phyloP scores from a whole-genome alignment of 306 rosid species.

The Casuarina equisetifolia region DNA sequence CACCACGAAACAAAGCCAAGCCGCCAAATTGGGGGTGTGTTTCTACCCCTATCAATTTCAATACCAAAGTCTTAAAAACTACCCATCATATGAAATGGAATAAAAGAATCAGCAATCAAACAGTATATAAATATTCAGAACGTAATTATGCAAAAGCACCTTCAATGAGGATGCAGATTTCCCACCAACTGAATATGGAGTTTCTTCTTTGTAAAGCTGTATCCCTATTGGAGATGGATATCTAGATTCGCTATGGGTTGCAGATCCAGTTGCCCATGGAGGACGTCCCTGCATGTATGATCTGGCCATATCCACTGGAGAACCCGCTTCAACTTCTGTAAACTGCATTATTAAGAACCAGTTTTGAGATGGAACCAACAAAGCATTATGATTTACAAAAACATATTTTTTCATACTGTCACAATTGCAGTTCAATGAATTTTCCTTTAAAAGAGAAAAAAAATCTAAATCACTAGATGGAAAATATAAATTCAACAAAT shows the following conservation, averaged over 20 bases:
- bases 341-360: conserved; percentile 43
- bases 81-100: not conserved
- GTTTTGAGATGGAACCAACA: conserved; percentile 7
- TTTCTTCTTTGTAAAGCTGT: conserved; percentile 66
- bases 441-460: not conserved
- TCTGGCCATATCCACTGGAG: conserved; percentile 91
- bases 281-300: conserved; percentile 80
- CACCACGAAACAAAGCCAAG: not conserved
- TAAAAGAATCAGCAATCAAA: not conserved
- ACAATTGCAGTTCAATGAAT: not conserved
- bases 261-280: conserved; percentile 85
- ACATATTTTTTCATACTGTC: not conserved
- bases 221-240: conserved; percentile 53
- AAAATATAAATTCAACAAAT: not conserved
- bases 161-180: conserved; percentile 53
- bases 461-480: not conserved
- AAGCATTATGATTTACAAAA: not conserved
- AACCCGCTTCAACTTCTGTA: conserved; percentile 62
- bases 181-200: conserved; percentile 57
- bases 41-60: not conserved
- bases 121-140: not conserved
- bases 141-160: conserved; percentile 45
- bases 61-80: not conserved
- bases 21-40: not conserved
- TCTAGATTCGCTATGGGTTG: conserved; percentile 44